Conservation (phyloP, 371 early-diverging fungal genomes). For the Coemansia sp. region DNA sequence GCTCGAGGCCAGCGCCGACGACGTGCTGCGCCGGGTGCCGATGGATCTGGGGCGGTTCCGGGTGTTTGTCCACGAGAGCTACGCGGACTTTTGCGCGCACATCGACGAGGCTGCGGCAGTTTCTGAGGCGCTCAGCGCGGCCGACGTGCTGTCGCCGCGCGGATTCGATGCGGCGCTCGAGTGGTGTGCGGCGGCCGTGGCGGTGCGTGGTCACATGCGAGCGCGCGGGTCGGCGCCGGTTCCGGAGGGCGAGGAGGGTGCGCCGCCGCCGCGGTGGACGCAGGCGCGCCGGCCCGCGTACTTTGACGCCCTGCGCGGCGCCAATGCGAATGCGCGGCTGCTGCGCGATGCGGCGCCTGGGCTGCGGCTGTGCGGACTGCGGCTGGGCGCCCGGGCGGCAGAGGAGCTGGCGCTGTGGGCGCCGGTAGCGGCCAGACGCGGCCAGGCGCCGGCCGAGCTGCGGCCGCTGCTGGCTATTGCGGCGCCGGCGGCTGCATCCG, state of each 20-base stretch:
- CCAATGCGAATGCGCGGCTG: slow-evolving; percentile 5
- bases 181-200: slow-evolving; percentile 17
- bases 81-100: slow-evolving; percentile 30
- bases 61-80: slow-evolving; percentile 49
- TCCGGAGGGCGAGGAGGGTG: not conserved
- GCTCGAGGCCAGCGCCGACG: slow-evolving; percentile 35
- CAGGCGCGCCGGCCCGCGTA: slow-evolving; percentile 28
- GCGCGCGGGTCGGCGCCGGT: slow-evolving; percentile 4
- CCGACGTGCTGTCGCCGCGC: slow-evolving; percentile 20
- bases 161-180: not conserved
- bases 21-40: slow-evolving; percentile 33
- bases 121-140: slow-evolving; percentile 32
- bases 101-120: slow-evolving; percentile 36
- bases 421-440: not conserved
- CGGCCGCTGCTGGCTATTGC: not conserved
- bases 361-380: slow-evolving; percentile 12
- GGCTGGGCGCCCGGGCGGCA: not conserved
- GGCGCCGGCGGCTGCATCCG: not conserved
- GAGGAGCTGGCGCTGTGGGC: slow-evolving; percentile 35
- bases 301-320: slow-evolving; percentile 26
- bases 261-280: not conserved
- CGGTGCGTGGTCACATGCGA: slow-evolving; percentile 35
- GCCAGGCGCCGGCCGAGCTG: not conserved
- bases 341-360: slow-evolving; percentile 10
- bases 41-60: slow-evolving; percentile 37